Conservation (phyloP, 2,329 filamentous ascomycete genomes). For the Exophiala alcalophila region DNA sequence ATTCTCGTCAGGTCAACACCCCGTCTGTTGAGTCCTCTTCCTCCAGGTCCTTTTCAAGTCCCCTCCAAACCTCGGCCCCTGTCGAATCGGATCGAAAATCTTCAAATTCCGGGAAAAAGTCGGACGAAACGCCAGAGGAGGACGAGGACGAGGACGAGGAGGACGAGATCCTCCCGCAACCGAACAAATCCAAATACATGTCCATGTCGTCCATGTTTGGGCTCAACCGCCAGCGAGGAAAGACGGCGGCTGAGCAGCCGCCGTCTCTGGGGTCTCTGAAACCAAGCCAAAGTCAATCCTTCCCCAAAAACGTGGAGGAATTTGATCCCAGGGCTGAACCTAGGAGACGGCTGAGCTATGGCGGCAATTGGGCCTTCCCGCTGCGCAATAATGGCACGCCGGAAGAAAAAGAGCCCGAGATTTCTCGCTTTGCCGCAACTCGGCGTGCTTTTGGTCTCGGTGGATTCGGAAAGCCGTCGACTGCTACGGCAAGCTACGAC, state of each 20-base stretch:
- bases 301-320: conserved; percentile 56
- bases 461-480: conserved; percentile 35
- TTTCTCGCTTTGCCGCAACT: conserved; percentile 34
- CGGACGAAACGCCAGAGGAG: conserved; percentile 19
- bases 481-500: conserved; percentile 42
- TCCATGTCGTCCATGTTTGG: conserved; percentile 50
- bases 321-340: conserved; percentile 50
- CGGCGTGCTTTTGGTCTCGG: conserved; percentile 41
- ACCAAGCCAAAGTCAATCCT: conserved; percentile 60
- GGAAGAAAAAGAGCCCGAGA: conserved; percentile 35
- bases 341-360: conserved; percentile 55
- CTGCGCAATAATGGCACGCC: conserved; percentile 39
- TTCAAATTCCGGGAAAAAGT: conserved; percentile 33
- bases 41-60: conserved; percentile 48
- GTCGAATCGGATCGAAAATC: conserved; percentile 39
- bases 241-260: conserved; percentile 58
- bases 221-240: conserved; percentile 59
- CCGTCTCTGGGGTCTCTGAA: conserved; percentile 58
- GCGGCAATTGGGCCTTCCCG: conserved; percentile 53
- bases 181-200: conserved; percentile 23
- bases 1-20: conserved; percentile 38
- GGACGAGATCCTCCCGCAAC: conserved; percentile 20
- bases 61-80: conserved; percentile 42
- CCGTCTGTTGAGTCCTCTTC: conserved; percentile 46
- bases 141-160: conserved; percentile 16